phyloP scores from a whole-genome alignment of 495 filamentous ascomycete genomes.

The Penicillium robsamsonii region DNA sequence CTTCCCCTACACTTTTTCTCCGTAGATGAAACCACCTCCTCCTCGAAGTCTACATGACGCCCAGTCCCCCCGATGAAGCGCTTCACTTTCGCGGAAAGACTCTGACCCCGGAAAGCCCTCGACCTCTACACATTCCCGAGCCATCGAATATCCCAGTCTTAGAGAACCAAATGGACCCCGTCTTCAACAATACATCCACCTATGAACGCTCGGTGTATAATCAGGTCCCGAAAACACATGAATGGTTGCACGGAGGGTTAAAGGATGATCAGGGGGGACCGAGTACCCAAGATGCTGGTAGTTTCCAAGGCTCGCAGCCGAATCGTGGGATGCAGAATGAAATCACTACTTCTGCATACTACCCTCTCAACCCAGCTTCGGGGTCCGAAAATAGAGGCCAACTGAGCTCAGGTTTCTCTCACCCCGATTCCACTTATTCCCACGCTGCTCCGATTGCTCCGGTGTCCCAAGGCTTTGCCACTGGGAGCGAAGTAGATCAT shows the following conservation, averaged over 20 bases:
- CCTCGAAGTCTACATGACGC: slow-evolving; percentile 57
- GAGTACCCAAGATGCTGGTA: slow-evolving; percentile 23
- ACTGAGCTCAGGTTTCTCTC: slow-evolving; percentile 21
- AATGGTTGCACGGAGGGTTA: slow-evolving; percentile 14
- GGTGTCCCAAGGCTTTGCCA: slow-evolving; percentile 44
- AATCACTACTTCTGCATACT: slow-evolving; percentile 25
- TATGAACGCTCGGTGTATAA: slow-evolving; percentile 36
- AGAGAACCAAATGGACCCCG: slow-evolving; percentile 69
- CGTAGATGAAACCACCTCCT: slow-evolving; percentile 45
- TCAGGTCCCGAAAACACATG: slow-evolving; percentile 18
- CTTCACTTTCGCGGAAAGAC: slow-evolving; percentile 66
- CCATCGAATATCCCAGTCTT: slow-evolving; percentile 69
- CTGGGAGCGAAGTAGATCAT: slow-evolving; percentile 36
- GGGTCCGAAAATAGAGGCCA: slow-evolving; percentile 8
- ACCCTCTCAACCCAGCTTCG: slow-evolving; percentile 33
- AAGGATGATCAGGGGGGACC: slow-evolving; percentile 22
- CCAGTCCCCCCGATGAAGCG: slow-evolving; percentile 60
- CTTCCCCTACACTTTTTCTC: background rate
- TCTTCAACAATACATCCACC: slow-evolving; percentile 66
- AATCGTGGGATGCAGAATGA: slow-evolving; percentile 18
- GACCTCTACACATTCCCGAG: slow-evolving; percentile 66
- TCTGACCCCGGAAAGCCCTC: slow-evolving; percentile 69
- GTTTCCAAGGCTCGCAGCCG: slow-evolving; percentile 24
- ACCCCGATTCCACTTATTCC: slow-evolving; percentile 40
- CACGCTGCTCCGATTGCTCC: slow-evolving; percentile 50